phyloP scores from a whole-genome alignment of 2,329 filamentous ascomycete genomes.

The Sporothrix pallida region DNA sequence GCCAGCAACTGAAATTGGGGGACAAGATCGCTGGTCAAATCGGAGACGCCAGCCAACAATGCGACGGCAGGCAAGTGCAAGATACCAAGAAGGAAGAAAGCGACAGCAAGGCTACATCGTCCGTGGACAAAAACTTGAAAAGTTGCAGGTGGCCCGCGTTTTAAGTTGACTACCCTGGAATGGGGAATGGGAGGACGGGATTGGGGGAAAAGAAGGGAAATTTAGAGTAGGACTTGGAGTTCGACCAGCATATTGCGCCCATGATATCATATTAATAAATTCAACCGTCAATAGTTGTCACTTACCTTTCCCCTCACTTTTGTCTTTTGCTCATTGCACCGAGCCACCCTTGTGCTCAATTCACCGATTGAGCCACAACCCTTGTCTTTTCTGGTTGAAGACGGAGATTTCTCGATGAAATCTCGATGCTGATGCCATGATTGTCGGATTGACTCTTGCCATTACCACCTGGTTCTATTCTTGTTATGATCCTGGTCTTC shows the following conservation, averaged over 20 bases:
- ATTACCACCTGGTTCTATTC: neutral
- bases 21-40: neutral
- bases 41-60: conserved; percentile 15
- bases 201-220: no score
- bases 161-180: conserved; percentile 10
- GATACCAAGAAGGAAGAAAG: neutral
- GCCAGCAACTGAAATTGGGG: neutral
- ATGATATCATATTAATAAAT: conserved; percentile 21
- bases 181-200: neutral
- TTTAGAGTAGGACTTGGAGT: no score
- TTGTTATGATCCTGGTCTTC: neutral
- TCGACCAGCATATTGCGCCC: neutral
- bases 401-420: neutral
- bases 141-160: neutral
- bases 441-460: neutral
- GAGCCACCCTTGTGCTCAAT: neutral
- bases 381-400: neutral
- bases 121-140: neutral
- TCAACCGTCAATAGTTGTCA: neutral
- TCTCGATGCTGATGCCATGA: neutral
- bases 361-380: neutral
- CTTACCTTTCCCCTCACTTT: neutral
- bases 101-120: no score
- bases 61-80: neutral
- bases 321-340: no score